A percentile compares a stretch with the other conserved stretches of the same genome.
These are phyloP conservation scores for Ramichloridium luteum DNA, from an alignment of 2,329 filamentous ascomycete species.

Conservation along the genomic window DNA sequence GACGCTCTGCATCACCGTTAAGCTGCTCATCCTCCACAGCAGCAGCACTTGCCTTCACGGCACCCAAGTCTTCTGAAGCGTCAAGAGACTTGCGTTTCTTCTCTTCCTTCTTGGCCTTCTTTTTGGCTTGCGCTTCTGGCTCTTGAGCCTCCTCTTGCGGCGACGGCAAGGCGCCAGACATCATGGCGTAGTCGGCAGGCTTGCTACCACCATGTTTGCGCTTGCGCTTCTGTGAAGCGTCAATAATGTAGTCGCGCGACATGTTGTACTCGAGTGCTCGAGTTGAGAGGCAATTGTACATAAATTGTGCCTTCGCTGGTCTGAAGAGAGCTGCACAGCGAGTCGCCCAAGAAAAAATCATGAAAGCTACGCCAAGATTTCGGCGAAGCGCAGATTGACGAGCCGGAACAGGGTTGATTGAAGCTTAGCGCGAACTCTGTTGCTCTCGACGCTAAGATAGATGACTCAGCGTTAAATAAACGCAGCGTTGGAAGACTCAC, in stretches of 20 bases:
- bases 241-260: constrained; percentile 18
- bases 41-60: constrained; percentile 4
- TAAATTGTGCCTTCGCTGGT: background rate
- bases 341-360: background rate
- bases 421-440: too few relatives aligned
- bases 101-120: constrained; percentile 18
- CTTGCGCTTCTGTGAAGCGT: constrained; percentile 15
- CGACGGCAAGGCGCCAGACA: constrained; percentile 23
- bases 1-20: constrained; percentile 12
- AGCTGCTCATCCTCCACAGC: constrained; percentile 6
- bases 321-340: background rate
- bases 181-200: constrained; percentile 18
- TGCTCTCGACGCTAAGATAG: too few relatives aligned
- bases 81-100: constrained; percentile 20
- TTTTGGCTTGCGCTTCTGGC: constrained; percentile 7
- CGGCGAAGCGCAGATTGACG: too few relatives aligned
- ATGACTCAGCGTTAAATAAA: too few relatives aligned
- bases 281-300: background rate
- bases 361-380: background rate
- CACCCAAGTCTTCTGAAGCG: constrained; percentile 5
- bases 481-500: too few relatives aligned
- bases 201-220: constrained; percentile 12
- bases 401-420: too few relatives aligned
- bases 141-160: constrained; percentile 17
- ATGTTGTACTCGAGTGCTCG: constrained; percentile 8